Evolutionary conservation across 805 yeast genomes (phyloP), one percentile per base, ranked within the genome.

Genomic region (Cyberlindnera euphorbiiphila): DNA sequence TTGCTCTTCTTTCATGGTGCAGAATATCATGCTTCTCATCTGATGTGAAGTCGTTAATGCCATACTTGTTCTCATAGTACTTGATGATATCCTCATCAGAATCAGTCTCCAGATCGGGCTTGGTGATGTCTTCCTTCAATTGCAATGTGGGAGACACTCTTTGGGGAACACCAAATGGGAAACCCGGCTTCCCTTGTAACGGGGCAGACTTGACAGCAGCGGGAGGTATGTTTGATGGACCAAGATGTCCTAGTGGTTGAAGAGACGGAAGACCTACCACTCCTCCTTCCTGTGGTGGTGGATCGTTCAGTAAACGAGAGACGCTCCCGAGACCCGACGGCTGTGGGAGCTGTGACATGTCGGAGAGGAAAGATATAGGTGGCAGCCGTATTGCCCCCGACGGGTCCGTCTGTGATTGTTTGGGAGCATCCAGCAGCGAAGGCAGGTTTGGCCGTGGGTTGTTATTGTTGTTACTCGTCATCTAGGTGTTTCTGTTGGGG

Each of bases 281-380:
- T 6, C 22, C 11, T 3, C 33, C 33, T 7, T 40, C 43, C 25
- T 35, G 28, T n/a, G 43, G 30, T n/a, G 43, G 30, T 7, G 35
- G 29, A 13, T 42, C 42, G 27, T 39, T 41, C 17, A 46, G 23
- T 14, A 47, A 23, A 9, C 45, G 42, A 5, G 46, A 28, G 8
- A 49, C 38, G 6, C 32, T 29, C 9, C 39, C 39, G 4, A 34
- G 6, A 25, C n/a, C 20, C 22, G 23, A 37, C 21, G 32, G 43
- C 17, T 12, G 25, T 12, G 39, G 39, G 15, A 33, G 14, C 11
- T 32, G 39, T 25, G 37, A 18, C 11, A 31, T 29, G 26, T 32
- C 42, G 33, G 32, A 46, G 10, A 58, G 49, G 32, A 66, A 62
- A 0, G 70, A 65, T 12, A 66, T 61, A 1, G 71, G 69, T 9